Conservation (phyloP, 345 rosid genomes). For the Salix udensis region DNA sequence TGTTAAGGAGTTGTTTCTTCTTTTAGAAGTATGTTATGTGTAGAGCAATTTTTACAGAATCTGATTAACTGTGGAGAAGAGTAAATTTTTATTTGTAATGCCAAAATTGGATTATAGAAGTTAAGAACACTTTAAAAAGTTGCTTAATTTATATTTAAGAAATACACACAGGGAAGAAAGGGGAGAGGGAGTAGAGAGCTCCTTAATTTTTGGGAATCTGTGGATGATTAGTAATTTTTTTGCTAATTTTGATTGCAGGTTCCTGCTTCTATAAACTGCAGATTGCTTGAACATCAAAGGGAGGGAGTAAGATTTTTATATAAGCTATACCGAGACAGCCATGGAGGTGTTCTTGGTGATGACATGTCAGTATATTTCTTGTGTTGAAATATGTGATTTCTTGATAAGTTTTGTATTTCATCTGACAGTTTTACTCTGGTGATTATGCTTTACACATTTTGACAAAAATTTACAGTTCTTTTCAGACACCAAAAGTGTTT, state of each 20-base stretch:
- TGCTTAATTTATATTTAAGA: no score
- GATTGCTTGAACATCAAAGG: conserved; percentile 89
- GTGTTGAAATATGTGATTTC: background rate
- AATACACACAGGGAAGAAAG: no score
- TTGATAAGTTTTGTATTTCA: background rate
- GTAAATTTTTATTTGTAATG: no score
- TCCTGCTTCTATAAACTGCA: conserved; percentile 78
- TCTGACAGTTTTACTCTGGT: background rate
- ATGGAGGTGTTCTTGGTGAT: conserved; percentile 95
- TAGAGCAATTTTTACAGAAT: background rate
- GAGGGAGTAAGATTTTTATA: conserved; percentile 74
- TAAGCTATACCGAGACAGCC: conserved; percentile 61
- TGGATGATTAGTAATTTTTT: background rate
- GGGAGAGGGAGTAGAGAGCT: no score
- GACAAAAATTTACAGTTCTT: no score
- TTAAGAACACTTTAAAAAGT: no score
- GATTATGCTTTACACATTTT: background rate
- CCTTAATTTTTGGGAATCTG: background rate
- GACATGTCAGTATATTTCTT: conserved; percentile 65
- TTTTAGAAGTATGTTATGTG: background rate
- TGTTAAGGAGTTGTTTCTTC: background rate
- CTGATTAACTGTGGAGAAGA: background rate
- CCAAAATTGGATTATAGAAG: no score
- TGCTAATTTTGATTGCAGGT: conserved; percentile 41
- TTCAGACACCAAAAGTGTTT: no score